These are phyloP conservation scores for Candida oleophila DNA, from an alignment of 805 yeast genomes.

Conservation along the genomic window DNA sequence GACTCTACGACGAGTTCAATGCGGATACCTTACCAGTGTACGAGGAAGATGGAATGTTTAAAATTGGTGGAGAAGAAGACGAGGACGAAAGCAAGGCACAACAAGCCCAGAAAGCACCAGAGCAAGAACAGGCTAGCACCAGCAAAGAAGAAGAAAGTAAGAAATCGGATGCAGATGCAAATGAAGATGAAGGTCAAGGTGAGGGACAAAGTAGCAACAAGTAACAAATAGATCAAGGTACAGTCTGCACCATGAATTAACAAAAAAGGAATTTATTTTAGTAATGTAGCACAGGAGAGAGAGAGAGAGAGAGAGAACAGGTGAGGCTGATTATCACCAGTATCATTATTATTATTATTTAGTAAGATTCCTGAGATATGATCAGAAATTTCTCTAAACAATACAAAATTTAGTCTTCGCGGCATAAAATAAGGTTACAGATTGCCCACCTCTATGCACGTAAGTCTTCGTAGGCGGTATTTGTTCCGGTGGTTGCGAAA, in stretches of 20 bases:
- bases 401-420: not conserved
- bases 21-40: conserved; percentile 37
- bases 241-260: too few relatives aligned
- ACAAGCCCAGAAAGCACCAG: not conserved
- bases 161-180: not conserved
- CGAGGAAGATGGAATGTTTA: conserved; percentile 38
- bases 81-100: conserved; percentile 9
- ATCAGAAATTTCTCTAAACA: too few relatives aligned
- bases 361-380: too few relatives aligned
- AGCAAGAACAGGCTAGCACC: not conserved
- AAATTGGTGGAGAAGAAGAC: conserved; percentile 41
- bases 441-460: too few relatives aligned
- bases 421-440: not conserved
- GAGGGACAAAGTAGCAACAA: not conserved
- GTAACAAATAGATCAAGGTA: not conserved
- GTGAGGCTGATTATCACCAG: too few relatives aligned
- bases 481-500: not conserved
- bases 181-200: not conserved
- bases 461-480: too few relatives aligned
- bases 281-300: too few relatives aligned
- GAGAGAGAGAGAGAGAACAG: too few relatives aligned
- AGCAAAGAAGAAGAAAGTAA: not conserved
- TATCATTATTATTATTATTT: too few relatives aligned
- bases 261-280: not conserved
- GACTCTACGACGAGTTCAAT: conserved; percentile 41